Evolutionary conservation across 306 rosid genomes (phyloP).

Genomic region (Dalbergia cultrata): DNA sequence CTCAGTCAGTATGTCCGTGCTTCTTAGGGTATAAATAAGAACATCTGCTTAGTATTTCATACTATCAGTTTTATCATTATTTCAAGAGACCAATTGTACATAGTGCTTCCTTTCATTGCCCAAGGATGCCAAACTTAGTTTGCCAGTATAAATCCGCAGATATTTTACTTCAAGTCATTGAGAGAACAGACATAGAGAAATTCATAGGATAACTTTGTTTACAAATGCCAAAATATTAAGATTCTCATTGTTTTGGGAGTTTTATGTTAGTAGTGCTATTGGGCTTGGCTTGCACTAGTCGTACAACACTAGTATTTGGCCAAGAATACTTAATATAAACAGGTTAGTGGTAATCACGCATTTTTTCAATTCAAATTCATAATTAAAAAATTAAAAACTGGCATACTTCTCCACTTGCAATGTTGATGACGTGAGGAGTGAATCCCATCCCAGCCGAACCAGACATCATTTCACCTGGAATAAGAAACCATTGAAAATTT

Average conservation of each 20-base stretch:
- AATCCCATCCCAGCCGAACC: conserved; percentile 92
- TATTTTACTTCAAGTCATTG: neutral
- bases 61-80: conserved; percentile 4
- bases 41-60: neutral
- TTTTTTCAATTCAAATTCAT: neutral
- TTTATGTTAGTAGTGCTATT: neutral
- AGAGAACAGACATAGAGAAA: conserved; percentile 19
- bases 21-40: neutral
- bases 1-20: too few relatives aligned
- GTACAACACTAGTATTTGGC: conserved; percentile 4
- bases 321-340: neutral
- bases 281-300: neutral
- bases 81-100: neutral
- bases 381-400: neutral
- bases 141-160: conserved; percentile 9
- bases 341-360: neutral
- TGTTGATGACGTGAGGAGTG: conserved; percentile 85
- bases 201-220: neutral
- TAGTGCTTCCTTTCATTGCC: conserved; percentile 18
- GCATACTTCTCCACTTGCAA: conserved; percentile 89
- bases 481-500: conserved; percentile 47
- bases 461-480: conserved; percentile 79
- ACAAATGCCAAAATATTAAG: neutral
- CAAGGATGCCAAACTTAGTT: conserved; percentile 20
- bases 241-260: neutral